These are phyloP conservation scores for Penicillium coffeae DNA, from an alignment of 495 filamentous ascomycete species.

Conservation along the genomic window DNA sequence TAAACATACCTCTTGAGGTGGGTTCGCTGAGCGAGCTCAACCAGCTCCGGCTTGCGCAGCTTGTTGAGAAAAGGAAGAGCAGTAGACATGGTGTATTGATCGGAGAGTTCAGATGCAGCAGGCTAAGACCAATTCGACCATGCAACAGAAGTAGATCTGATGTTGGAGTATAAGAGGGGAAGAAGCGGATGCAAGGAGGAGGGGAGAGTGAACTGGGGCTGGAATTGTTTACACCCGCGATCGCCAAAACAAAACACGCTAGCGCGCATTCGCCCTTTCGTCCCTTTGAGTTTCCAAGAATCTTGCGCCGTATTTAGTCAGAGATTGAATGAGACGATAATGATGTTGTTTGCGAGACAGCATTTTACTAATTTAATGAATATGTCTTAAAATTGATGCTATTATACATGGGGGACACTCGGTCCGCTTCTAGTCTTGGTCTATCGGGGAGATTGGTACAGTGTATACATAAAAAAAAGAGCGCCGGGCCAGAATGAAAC, in stretches of 20 bases:
- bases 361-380: neutral
- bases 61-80: slow-evolving; percentile 69
- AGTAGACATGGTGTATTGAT: slow-evolving; percentile 45
- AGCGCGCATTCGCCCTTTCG: slow-evolving; percentile 16
- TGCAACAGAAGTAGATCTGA: slow-evolving; percentile 9
- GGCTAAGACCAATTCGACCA: slow-evolving; percentile 11
- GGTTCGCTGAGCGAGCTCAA: slow-evolving; percentile 68
- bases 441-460: neutral
- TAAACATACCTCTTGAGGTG: slow-evolving; percentile 66
- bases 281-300: neutral
- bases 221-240: slow-evolving; percentile 30
- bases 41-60: slow-evolving; percentile 79
- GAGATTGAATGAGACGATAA: no score
- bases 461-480: neutral
- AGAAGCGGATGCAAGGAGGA: slow-evolving; percentile 23
- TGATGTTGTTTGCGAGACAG: neutral
- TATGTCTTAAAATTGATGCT: neutral
- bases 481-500: neutral
- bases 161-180: slow-evolving; percentile 1
- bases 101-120: slow-evolving; percentile 14
- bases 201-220: slow-evolving; percentile 13
- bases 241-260: slow-evolving; percentile 34
- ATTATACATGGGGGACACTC: neutral
- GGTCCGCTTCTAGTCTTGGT: neutral
- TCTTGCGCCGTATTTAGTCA: neutral